Conservation (phyloP, 345 rosid genomes). For the Conringia planisiliqua region DNA sequence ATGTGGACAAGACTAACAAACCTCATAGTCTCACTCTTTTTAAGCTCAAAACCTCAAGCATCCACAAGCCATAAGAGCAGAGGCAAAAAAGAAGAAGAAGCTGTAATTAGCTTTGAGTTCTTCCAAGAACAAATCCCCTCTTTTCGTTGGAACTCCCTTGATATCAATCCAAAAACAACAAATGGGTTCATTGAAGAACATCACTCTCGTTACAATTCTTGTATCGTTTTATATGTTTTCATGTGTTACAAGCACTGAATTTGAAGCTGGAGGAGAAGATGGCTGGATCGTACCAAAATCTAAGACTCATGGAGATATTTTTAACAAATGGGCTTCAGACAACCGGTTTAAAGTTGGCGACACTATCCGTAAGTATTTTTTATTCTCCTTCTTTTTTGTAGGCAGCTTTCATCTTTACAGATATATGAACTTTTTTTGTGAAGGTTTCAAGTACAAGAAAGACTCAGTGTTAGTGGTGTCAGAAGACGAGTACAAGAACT, state of each 20-base stretch:
- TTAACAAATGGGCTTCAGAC: slow-evolving; percentile 75
- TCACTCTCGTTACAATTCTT: slow-evolving; percentile 1
- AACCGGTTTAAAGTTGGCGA: slow-evolving; percentile 70
- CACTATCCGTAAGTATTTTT: slow-evolving; percentile 48
- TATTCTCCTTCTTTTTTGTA: background rate
- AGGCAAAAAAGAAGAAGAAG: background rate
- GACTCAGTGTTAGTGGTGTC: slow-evolving; percentile 57
- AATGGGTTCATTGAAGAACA: slow-evolving; percentile 21
- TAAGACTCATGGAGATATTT: slow-evolving; percentile 39
- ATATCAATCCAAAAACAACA: slow-evolving; percentile 27
- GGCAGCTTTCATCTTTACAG: background rate
- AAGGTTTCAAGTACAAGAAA: slow-evolving; percentile 53
- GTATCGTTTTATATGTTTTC: slow-evolving; percentile 17
- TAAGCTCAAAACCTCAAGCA: slow-evolving; percentile 22
- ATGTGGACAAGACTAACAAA: slow-evolving; percentile 27
- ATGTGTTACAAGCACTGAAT: slow-evolving; percentile 37
- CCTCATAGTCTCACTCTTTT: slow-evolving; percentile 25
- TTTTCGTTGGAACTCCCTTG: slow-evolving; percentile 3
- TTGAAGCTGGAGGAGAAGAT: slow-evolving; percentile 55
- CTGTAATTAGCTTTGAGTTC: background rate
- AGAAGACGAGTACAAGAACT: slow-evolving; percentile 62
- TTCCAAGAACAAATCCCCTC: background rate
- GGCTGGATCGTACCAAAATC: slow-evolving; percentile 70
- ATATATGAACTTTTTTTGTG: background rate
- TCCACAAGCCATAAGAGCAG: background rate